These are phyloP conservation scores for Sclerotinia glacialis DNA, from an alignment of 2,329 filamentous ascomycete species.

Conservation along the genomic window DNA sequence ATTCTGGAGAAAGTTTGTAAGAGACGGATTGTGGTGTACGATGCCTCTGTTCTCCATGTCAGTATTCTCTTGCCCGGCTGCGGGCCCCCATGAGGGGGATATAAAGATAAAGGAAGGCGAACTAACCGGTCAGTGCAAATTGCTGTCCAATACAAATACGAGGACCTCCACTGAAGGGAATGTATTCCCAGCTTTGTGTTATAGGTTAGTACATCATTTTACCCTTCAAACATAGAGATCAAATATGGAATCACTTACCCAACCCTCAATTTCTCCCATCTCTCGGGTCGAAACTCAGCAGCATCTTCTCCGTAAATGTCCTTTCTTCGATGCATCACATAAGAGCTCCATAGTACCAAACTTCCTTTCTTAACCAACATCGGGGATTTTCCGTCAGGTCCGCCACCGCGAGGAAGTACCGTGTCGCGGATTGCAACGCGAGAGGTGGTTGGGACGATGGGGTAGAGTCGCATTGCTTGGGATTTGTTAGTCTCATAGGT, in stretches of 20 bases:
- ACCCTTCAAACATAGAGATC: background rate
- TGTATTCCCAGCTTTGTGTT: conserved; percentile 63
- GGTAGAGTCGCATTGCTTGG: conserved; percentile 45
- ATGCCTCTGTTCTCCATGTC: conserved; percentile 44
- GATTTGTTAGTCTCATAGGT: conserved; percentile 28
- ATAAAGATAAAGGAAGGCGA: conserved; percentile 30
- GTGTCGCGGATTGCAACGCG: conserved; percentile 49
- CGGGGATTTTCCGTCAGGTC: conserved; percentile 36
- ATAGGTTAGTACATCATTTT: conserved; percentile 44
- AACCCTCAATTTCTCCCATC: conserved; percentile 38
- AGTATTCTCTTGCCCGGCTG: conserved; percentile 36
- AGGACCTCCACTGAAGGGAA: conserved; percentile 70
- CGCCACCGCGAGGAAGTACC: conserved; percentile 41
- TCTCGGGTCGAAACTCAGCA: conserved; percentile 36
- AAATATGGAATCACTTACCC: conserved; percentile 1
- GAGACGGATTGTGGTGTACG: conserved; percentile 38
- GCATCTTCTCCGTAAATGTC: conserved; percentile 65
- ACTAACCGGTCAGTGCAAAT: conserved; percentile 32
- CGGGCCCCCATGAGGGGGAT: conserved; percentile 31
- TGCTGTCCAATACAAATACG: conserved; percentile 64
- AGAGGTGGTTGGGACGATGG: conserved; percentile 51
- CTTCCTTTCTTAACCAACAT: conserved; percentile 38
- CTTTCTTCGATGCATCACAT: conserved; percentile 39
- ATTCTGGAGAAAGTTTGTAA: conserved; percentile 37
- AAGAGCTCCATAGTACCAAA: conserved; percentile 28